These are phyloP conservation scores for Neckera pumila DNA, from an alignment of 225 moss, liverwort and hornwort species.

Conservation along the genomic window DNA sequence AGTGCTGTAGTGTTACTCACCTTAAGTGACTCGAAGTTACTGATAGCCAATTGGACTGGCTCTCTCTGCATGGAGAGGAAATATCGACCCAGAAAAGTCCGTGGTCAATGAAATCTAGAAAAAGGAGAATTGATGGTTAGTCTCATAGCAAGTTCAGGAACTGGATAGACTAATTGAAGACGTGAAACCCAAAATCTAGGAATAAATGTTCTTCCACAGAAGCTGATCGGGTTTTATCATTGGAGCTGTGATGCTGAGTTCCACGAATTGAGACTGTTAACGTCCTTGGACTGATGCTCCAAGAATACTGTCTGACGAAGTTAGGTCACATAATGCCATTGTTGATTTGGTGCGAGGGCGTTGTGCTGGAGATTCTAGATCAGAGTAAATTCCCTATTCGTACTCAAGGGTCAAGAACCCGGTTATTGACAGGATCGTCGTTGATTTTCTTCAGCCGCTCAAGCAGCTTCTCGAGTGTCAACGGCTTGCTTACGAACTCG, in stretches of 20 bases:
- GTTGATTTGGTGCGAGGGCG: not conserved
- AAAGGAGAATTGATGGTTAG: not conserved
- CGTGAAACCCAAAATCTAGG: not conserved
- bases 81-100: not conserved
- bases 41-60: not conserved
- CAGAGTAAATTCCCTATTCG: not conserved
- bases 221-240: not conserved
- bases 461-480: conserved; percentile 45
- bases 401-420: conserved; percentile 8
- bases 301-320: not conserved
- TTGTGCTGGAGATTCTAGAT: not conserved
- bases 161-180: not conserved
- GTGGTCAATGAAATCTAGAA: not conserved
- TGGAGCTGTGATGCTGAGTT: not conserved
- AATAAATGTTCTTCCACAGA: not conserved
- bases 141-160: not conserved
- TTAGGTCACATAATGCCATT: not conserved
- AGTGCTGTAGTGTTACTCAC: not conserved
- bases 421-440: conserved; percentile 2
- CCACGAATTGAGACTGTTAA: not conserved
- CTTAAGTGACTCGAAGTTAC: not conserved
- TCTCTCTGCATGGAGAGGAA: not conserved
- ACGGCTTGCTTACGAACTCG: conserved; percentile 55
- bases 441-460: conserved; percentile 28
- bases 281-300: not conserved